Base-by-base conservation (phyloP, 331 rosid species). In the Spiraea crenata region DNA sequence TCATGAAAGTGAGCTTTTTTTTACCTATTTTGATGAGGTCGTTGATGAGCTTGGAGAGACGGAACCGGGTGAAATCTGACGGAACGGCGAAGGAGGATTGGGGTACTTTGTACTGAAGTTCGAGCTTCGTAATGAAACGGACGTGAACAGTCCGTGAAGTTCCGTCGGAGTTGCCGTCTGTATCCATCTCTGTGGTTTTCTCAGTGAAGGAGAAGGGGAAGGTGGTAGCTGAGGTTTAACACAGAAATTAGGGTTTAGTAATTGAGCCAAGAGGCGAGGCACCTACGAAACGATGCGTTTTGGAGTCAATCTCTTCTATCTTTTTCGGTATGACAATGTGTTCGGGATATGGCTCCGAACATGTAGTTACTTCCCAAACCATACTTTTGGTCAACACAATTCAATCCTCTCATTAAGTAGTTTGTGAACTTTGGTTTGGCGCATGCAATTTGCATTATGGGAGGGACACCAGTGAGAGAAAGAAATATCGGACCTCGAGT, bases 21-120 rank as follows among this genome's bases (percentile, higher is more conserved):
- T 3, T 78, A 85, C 87, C 82, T 62, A 85, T 62, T 63, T 76
- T 78, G 63, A 90, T 81, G 70, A 88, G 96, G 3, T 79, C 84
- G 82, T 90, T 93, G 76, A 93, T 86, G 58, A 93, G 49, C 51
- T 90, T 83, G 62, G 98, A 93, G 61, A 93, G 92, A 62, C 90
- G 92, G 14, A 88, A 45, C n/a, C 98, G 85, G 57, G 92, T 78
- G 75, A 88, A 84, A 74, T 76, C 82, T 39, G 90, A 72, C 20
- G 98, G 96, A 71, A 92, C 84, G 40, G 93, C 86, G 4, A 93
- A 82, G 83, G 92, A 63, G 12, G 78, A 17, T 7, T 70, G 1
- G 6, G 96, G 89, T 60, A 81, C 88, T 79, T 76, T 84, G 66
- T 64, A 60, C 51, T 92, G 86, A 19, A 75, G 82, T 6, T 55